Conservation (phyloP, 139 green algal species). For the Chlamydomonas asymmetrica region DNA sequence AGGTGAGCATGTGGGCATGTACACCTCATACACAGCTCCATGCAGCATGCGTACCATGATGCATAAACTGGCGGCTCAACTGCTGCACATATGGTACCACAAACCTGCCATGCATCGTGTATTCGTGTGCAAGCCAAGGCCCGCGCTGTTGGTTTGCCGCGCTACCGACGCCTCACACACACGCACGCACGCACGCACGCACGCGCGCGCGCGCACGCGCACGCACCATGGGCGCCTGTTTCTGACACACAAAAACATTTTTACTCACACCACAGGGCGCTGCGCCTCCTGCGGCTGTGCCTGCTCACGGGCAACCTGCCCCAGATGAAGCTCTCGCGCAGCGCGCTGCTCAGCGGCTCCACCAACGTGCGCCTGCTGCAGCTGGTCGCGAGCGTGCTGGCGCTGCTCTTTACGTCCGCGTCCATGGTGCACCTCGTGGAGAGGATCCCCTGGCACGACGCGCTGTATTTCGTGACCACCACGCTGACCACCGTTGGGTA, state of each 20-base stretch:
- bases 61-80: too few relatives aligned
- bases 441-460: conserved; percentile 74
- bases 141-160: too few relatives aligned
- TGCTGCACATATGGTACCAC: too few relatives aligned
- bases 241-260: too few relatives aligned
- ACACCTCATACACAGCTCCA: neutral
- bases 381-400: conserved; percentile 69
- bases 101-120: too few relatives aligned
- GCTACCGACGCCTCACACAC: too few relatives aligned
- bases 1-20: conserved; percentile 20
- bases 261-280: conserved; percentile 40
- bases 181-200: too few relatives aligned
- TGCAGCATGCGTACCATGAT: neutral
- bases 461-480: conserved; percentile 79
- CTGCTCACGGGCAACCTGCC: conserved; percentile 69
- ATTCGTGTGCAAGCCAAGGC: too few relatives aligned
- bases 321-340: conserved; percentile 62
- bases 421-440: conserved; percentile 52
- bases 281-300: conserved; percentile 73
- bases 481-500: conserved; percentile 78
- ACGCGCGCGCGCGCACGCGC: too few relatives aligned
- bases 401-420: conserved; percentile 46
- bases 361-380: conserved; percentile 72
- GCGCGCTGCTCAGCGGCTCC: conserved; percentile 52
- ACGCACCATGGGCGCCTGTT: too few relatives aligned